Evolutionary conservation across 2,329 filamentous ascomycete species (phyloP).

Genomic region (Podosphaera fusca): DNA sequence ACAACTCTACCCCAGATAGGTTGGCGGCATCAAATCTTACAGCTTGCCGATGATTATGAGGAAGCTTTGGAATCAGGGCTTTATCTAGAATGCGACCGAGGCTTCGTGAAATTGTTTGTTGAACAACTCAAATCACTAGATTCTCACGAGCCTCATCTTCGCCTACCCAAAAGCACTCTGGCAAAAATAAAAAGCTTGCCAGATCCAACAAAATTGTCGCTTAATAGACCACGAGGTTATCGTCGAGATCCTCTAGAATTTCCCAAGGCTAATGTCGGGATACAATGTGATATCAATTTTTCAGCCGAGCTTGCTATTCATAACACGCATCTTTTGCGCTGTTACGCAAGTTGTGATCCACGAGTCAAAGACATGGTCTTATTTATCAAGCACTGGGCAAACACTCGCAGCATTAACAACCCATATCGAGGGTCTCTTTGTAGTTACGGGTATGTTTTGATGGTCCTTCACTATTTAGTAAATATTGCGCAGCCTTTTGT

Average conservation of each 20-base stretch:
- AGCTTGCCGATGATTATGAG: conserved; percentile 32
- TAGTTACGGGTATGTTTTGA: conserved; percentile 77
- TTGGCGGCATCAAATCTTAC: conserved; percentile 26
- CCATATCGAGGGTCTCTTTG: conserved; percentile 69
- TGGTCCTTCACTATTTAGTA: conserved; percentile 77
- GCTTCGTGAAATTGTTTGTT: conserved; percentile 26
- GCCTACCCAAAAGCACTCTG: neutral
- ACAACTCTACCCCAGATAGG: conserved; percentile 18
- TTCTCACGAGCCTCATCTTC: conserved; percentile 5
- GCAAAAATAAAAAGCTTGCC: conserved; percentile 13
- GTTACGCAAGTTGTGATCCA: conserved; percentile 58
- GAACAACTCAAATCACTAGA: conserved; percentile 20
- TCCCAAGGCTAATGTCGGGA: conserved; percentile 52
- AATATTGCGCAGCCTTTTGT: conserved; percentile 65
- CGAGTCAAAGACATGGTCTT: conserved; percentile 58
- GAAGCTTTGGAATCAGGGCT: conserved; percentile 25
- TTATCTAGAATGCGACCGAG: conserved; percentile 20
- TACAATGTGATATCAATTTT: conserved; percentile 85
- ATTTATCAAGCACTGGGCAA: conserved; percentile 83
- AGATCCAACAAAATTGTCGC: conserved; percentile 22
- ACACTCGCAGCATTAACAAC: conserved; percentile 63
- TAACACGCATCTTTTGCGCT: conserved; percentile 62
- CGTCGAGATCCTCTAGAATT: conserved; percentile 48
- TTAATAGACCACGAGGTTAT: conserved; percentile 26
- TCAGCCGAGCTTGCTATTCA: conserved; percentile 62